phyloP scores from a whole-genome alignment of 108 stramenopile species.

The Pseudonitzschia delicatissima region DNA sequence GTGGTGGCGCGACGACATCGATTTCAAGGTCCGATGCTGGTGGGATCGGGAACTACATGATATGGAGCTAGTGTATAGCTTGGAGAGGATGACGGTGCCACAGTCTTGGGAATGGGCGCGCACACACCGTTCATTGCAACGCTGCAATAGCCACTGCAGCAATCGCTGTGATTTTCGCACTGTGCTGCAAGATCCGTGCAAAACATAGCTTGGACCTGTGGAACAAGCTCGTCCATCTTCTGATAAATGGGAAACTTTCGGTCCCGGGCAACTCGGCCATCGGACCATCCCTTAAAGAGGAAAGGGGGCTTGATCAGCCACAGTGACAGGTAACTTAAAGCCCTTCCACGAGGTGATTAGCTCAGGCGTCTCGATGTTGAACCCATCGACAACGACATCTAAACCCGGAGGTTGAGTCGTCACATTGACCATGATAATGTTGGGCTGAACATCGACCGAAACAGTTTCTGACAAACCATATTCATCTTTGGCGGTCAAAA shows the following conservation, averaged over 20 bases:
- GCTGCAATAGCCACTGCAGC: constrained; percentile 11
- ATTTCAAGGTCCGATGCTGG: constrained; percentile 1
- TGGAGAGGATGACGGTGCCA: neutral
- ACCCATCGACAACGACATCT: constrained; percentile 18
- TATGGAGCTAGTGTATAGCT: neutral
- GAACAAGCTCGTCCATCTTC: neutral
- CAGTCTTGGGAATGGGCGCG: neutral
- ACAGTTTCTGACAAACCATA: constrained; percentile 22
- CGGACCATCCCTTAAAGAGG: constrained; percentile 24
- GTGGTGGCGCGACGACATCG: constrained; percentile 4
- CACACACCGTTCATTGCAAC: neutral
- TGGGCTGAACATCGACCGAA: constrained; percentile 18
- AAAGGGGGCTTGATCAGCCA: constrained; percentile 18
- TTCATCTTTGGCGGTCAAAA: constrained; percentile 28
- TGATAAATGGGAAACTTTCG: neutral
- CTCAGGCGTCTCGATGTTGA: constrained; percentile 13
- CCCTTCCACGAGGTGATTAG: constrained; percentile 27
- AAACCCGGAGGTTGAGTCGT: constrained; percentile 22
- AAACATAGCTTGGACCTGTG: constrained; percentile 10
- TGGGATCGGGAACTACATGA: neutral
- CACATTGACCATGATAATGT: constrained; percentile 12
- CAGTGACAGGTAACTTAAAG: constrained; percentile 13
- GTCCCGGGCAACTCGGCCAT: constrained; percentile 1
- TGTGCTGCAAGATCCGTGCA: neutral
- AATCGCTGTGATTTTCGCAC: neutral